Evolutionary conservation across 768 basidiomycete species (phyloP).

Genomic region (Candolleomyces efflorescens): DNA sequence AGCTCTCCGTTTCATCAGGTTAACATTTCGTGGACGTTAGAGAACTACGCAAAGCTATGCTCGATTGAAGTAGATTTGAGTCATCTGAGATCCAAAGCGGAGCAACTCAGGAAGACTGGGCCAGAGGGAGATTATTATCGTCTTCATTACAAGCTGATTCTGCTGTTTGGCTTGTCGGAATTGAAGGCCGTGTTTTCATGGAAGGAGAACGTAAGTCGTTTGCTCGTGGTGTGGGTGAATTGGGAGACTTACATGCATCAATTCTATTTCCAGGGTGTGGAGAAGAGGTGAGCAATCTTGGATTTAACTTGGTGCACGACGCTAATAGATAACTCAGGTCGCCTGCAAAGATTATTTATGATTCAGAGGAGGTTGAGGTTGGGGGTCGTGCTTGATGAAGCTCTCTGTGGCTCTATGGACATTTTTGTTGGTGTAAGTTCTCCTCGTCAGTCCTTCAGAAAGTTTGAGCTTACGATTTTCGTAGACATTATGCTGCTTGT

Average conservation of each 20-base stretch:
- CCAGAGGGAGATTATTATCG: constrained; percentile 17
- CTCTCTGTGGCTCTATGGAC: background rate
- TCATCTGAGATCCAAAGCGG: background rate
- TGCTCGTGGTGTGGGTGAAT: background rate
- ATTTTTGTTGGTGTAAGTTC: background rate
- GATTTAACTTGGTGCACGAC: background rate
- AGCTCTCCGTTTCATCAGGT: background rate
- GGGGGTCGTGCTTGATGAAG: background rate
- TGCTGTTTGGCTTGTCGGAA: constrained; percentile 43
- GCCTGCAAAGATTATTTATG: constrained; percentile 6
- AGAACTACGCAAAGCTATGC: constrained; percentile 16
- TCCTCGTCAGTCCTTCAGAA: too few species aligned
- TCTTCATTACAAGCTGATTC: constrained; percentile 32
- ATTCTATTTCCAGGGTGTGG: constrained; percentile 7
- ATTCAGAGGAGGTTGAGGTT: background rate
- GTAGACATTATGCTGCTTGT: background rate
- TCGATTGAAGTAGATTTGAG: constrained; percentile 17
- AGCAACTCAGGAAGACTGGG: constrained; percentile 6
- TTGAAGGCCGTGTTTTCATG: constrained; percentile 42
- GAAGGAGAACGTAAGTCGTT: constrained; percentile 36
- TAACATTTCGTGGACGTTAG: constrained; percentile 19
- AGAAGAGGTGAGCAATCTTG: constrained; percentile 8
- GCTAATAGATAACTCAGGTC: background rate
- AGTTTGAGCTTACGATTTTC: background rate
- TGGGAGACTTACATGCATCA: background rate